A percentile compares a stretch with the other conserved stretches of the same genome.
Conservation (phyloP, 176 grass and related monocot genomes). For the Phragmites australis region DNA sequence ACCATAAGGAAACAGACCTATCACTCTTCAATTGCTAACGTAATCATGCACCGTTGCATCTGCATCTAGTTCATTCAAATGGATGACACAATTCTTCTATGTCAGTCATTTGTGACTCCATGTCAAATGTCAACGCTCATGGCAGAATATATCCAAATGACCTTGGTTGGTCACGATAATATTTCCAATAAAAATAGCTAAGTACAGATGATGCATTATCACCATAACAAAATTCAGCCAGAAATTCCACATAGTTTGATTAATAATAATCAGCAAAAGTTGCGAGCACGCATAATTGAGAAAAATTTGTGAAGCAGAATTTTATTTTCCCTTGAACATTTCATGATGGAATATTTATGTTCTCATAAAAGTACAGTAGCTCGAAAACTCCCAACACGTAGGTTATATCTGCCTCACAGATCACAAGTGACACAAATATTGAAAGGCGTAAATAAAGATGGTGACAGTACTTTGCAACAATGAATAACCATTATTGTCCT, state of each 20-base stretch:
- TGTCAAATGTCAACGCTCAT: neutral
- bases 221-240: neutral
- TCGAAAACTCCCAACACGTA: neutral
- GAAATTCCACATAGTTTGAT: neutral
- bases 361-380: neutral
- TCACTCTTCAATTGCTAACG: neutral
- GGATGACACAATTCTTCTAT: neutral
- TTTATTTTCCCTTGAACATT: neutral
- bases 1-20: neutral
- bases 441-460: neutral
- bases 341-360: neutral
- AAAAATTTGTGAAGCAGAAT: neutral
- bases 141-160: neutral
- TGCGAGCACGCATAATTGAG: neutral
- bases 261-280: neutral
- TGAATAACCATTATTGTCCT: neutral
- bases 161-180: neutral
- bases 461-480: neutral
- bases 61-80: constrained; percentile 1
- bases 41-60: neutral
- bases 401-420: neutral
- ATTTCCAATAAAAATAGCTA: neutral
- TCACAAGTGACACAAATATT: neutral
- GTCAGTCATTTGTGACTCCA: no score
- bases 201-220: neutral